Base-by-base conservation (phyloP, 2,329 filamentous ascomycete species). In the Fusarium ambrosium region DNA sequence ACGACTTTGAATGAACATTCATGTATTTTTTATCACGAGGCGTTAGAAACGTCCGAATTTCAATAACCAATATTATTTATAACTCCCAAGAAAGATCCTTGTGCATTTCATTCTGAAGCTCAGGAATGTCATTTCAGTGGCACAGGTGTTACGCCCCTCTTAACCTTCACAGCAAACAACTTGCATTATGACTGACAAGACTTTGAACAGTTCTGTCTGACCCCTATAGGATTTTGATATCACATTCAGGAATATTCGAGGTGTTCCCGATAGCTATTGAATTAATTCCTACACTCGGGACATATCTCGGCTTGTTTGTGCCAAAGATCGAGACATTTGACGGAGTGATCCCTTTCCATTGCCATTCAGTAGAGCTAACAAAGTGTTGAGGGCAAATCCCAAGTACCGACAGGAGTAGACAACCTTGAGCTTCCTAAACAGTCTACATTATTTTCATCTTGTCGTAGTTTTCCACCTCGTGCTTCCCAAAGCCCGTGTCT, bases 11-110 rank as follows among this genome's bases (percentile, higher is more conserved):
- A 53, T 39, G n/a, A 59, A 16, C 27, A 20, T 53, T 27, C 18
- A 4, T 62, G 55, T 69, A 66, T 4, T 53, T 45, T 61, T 22
- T 16, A 53, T 69, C 41, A 71, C 36, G 41, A 45, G n/a, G 6
- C 27, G 27, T 5, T 14, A 32, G 18, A 11, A 20, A 20, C 24
- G 24, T 5, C 48, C 10, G 6, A 18, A n/a, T 29, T 29, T 29
- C 9, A n/a, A 53, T 53, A 11, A 13, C 16, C 6, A 4, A 7
- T 13, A 13, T 8, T 18, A n/a, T 29, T 7, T 10, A 29, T 11
- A 18, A n/a, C 5, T 10, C 6, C 10, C 5, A 20, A 22, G 20
- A 45, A 41, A 32, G 9, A 32, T 32, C 29, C 9, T 32, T 32
- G 9, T 32, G 29, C 29, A 32, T 32, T 32, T 32, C 9, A 32